These are phyloP conservation scores for Neurospora sp. DNA, from an alignment of 495 filamentous ascomycete genomes.

Conservation along the genomic window DNA sequence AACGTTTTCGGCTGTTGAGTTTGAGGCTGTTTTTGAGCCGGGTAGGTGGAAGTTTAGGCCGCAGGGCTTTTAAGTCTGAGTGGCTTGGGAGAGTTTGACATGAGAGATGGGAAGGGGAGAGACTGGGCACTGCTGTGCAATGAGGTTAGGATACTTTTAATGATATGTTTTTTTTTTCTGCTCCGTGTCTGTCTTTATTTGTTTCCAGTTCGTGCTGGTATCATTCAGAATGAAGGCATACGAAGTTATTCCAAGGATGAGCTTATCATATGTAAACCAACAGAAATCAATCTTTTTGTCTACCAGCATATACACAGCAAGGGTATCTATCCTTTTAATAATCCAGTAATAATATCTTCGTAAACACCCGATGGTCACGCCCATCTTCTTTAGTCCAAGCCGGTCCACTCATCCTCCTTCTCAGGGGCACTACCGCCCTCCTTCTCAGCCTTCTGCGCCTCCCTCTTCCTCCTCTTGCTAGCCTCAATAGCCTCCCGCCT, in stretches of 20 bases:
- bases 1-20: slow-evolving; percentile 59
- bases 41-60: slow-evolving; percentile 27
- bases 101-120: neutral
- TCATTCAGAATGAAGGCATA: neutral
- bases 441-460: slow-evolving; percentile 21
- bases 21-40: slow-evolving; percentile 58
- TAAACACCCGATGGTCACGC: neutral
- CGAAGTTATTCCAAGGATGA: neutral
- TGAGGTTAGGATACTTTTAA: neutral
- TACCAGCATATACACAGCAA: neutral
- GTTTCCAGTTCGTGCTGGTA: neutral
- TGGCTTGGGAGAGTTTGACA: neutral
- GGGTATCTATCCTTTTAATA: neutral
- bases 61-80: neutral
- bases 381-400: slow-evolving; percentile 50
- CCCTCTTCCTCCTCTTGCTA: slow-evolving; percentile 51
- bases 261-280: neutral
- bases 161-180: neutral
- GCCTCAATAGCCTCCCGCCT: slow-evolving; percentile 61
- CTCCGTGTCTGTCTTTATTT: neutral
- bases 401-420: slow-evolving; percentile 50
- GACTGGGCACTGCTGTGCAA: neutral
- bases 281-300: neutral
- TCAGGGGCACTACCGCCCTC: slow-evolving; percentile 18
- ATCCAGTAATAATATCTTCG: neutral